These are phyloP conservation scores for Cryptococcus sp. DNA, from an alignment of 1,284 basidiomycete species.

Conservation along the genomic window DNA sequence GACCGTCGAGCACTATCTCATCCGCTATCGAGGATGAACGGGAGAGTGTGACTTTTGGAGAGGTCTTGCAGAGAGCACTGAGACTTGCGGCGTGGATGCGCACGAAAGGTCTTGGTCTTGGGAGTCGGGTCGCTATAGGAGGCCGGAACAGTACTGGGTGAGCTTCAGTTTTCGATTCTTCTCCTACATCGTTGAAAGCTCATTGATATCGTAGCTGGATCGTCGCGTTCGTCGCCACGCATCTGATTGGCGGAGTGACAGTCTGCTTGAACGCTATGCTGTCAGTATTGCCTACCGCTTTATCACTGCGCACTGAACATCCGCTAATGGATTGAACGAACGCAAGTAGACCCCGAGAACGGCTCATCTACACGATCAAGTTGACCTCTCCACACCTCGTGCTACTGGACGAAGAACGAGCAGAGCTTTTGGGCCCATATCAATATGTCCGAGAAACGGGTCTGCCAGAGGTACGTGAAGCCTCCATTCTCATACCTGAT, in stretches of 20 bases:
- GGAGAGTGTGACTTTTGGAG: slow-evolving; percentile 32
- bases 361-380: slow-evolving; percentile 34
- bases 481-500: background rate
- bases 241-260: slow-evolving; percentile 43
- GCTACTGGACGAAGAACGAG: slow-evolving; percentile 37
- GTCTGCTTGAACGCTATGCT: slow-evolving; percentile 48
- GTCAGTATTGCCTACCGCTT: slow-evolving; percentile 23
- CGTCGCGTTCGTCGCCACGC: slow-evolving; percentile 35
- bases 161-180: background rate
- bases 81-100: slow-evolving; percentile 37
- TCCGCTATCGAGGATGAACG: slow-evolving; percentile 4
- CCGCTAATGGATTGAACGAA: background rate
- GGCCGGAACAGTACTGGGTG: slow-evolving; percentile 43
- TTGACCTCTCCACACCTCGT: slow-evolving; percentile 32
- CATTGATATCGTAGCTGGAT: slow-evolving; percentile 34
- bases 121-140: slow-evolving; percentile 39
- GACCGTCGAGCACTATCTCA: background rate
- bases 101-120: slow-evolving; percentile 29
- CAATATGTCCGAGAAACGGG: slow-evolving; percentile 11
- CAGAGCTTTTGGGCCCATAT: slow-evolving; percentile 24
- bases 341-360: slow-evolving; percentile 13
- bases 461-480: slow-evolving; percentile 16
- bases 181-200: background rate
- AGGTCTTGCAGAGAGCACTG: slow-evolving; percentile 27
- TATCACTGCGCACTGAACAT: too few species aligned